Evolutionary conservation across 345 rosid species (phyloP).

Genomic region (Bretschneidera sinensis): DNA sequence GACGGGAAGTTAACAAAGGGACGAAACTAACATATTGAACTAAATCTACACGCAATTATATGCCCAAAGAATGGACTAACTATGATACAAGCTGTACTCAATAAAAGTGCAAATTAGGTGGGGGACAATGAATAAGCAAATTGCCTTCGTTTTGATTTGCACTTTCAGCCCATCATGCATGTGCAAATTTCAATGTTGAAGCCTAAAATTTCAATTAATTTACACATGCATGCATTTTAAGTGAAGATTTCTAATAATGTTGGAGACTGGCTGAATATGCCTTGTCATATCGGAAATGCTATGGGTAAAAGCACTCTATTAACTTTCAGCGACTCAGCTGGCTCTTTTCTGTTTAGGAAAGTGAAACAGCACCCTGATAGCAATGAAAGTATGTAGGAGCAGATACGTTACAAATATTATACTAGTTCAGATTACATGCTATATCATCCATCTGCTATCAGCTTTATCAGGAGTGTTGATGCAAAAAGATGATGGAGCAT

Average conservation of each 20-base stretch:
- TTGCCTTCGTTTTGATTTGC: conserved; percentile 22
- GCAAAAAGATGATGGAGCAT: no score
- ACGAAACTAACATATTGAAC: no score
- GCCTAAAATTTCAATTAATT: conserved; percentile 12
- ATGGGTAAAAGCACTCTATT: conserved; percentile 68
- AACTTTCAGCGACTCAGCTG: conserved; percentile 67
- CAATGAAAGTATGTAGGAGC: not conserved
- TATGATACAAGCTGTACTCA: not conserved
- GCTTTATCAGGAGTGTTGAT: no score
- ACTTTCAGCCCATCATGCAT: conserved; percentile 24
- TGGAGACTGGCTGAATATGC: conserved; percentile 26
- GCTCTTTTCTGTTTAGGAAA: conserved; percentile 71
- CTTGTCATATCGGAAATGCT: conserved; percentile 76
- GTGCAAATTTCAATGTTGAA: conserved; percentile 18
- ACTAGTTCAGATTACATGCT: not conserved
- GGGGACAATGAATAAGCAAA: conserved; percentile 38
- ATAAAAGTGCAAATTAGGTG: conserved; percentile 5
- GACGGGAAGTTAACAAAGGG: no score
- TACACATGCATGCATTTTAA: conserved; percentile 19
- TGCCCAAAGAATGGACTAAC: not conserved
- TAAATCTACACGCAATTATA: not conserved
- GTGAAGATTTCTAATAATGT: conserved; percentile 18
- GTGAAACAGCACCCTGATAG: conserved; percentile 76
- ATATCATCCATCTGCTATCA: no score
- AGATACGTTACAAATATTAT: no score